Conservation (phyloP, 2,329 filamentous ascomycete species). For the Fragosphaeria purpurea region DNA sequence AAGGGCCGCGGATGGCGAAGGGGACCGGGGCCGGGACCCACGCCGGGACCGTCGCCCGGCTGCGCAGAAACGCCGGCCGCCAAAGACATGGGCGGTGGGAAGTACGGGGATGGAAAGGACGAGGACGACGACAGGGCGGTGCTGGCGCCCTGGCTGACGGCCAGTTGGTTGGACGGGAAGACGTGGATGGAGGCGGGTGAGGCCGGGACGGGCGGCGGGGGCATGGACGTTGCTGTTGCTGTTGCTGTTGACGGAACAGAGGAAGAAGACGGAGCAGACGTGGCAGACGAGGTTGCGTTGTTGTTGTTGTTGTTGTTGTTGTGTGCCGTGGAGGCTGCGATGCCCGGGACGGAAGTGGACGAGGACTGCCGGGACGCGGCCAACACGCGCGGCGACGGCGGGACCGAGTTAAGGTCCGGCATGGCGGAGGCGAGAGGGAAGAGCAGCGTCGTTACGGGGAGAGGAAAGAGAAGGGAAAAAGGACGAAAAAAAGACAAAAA, state of each 20-base stretch:
- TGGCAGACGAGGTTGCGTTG: neutral
- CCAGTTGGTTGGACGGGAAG: conserved; percentile 45
- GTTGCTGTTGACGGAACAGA: neutral
- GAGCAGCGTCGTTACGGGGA: neutral
- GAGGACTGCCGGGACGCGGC: conserved; percentile 30
- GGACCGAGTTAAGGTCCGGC: conserved; percentile 48
- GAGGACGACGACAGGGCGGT: conserved; percentile 21
- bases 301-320: neutral
- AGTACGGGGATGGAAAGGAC: conserved; percentile 23
- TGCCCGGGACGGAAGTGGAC: conserved; percentile 23
- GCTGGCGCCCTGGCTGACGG: conserved; percentile 30
- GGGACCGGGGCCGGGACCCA: conserved; percentile 55
- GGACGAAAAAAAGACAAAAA: neutral
- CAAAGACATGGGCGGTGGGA: conserved; percentile 17
- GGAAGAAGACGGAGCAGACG: neutral
- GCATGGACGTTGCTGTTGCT: conserved; percentile 24
- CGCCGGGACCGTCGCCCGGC: conserved; percentile 29
- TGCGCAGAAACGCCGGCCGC: conserved; percentile 13
- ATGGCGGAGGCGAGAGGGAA: conserved; percentile 19
- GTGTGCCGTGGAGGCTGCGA: neutral
- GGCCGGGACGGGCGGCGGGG: conserved; percentile 26
- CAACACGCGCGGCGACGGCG: conserved; percentile 37
- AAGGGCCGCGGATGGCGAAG: conserved; percentile 78
- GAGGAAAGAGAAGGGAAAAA: neutral
- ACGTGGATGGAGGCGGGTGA: conserved; percentile 43